Conservation (phyloP, 2,329 filamentous ascomycete genomes). For the Trichoderma sp. region DNA sequence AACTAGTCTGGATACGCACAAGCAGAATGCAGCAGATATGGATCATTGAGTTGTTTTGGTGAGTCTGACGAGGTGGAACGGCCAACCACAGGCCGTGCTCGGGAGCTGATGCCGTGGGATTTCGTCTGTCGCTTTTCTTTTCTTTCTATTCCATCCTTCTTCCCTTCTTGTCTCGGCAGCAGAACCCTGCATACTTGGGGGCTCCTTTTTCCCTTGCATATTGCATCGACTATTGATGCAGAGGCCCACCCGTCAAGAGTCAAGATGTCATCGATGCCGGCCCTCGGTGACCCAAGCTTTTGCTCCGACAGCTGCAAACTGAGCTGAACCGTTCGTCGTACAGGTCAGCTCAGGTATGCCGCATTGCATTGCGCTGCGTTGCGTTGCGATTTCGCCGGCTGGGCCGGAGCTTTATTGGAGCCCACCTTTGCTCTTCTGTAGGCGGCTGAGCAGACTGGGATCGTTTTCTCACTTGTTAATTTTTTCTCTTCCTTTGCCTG, state of each 20-base stretch:
- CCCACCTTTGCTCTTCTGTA: not conserved
- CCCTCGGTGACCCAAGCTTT: not conserved
- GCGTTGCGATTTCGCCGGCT: constrained; percentile 1
- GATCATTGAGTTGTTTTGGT: not conserved
- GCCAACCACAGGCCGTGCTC: not conserved
- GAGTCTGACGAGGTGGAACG: not conserved
- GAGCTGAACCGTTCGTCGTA: not conserved
- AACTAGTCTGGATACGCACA: not conserved
- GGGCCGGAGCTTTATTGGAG: not conserved
- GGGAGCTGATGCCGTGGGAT: not conserved
- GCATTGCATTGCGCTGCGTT: not conserved
- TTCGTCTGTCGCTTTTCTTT: not conserved
- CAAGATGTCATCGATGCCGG: not conserved
- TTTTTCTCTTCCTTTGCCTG: not conserved
- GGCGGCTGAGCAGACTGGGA: not conserved
- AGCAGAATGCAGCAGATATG: not conserved
- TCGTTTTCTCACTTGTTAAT: not conserved
- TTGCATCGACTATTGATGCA: not conserved
- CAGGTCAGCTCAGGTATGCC: not conserved
- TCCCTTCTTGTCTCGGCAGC: not conserved
- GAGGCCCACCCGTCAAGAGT: not conserved
- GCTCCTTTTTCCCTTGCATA: not conserved
- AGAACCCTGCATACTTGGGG: not conserved
- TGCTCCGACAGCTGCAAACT: not conserved
- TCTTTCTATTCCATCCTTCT: not conserved